phyloP scores from a whole-genome alignment of 805 yeast species.

The Diddensiella santjacobensis region DNA sequence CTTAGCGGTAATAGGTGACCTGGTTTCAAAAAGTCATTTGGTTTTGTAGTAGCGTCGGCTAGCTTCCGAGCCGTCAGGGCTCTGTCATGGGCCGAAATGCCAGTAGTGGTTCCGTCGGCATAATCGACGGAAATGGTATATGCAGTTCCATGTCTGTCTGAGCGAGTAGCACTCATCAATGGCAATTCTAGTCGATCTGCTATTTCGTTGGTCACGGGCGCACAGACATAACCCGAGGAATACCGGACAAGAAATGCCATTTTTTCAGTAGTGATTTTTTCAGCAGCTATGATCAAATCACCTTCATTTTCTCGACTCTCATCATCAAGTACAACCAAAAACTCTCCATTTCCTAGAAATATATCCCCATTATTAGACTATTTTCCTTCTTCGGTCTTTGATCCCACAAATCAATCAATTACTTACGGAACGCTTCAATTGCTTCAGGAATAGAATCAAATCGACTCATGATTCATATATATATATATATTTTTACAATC shows the following conservation, averaged over 20 bases:
- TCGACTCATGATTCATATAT: constrained; percentile 1
- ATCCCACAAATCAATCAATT: no score
- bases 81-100: constrained; percentile 92
- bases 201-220: constrained; percentile 69
- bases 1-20: constrained; percentile 94
- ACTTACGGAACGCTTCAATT: constrained; percentile 58
- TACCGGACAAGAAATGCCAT: constrained; percentile 90
- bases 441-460: constrained; percentile 58
- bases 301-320: constrained; percentile 97
- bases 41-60: constrained; percentile 54
- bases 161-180: constrained; percentile 58
- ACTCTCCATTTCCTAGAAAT: constrained; percentile 72
- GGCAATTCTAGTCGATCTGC: constrained; percentile 83
- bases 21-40: constrained; percentile 77
- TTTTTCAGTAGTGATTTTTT: constrained; percentile 66
- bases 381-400: constrained; percentile 4
- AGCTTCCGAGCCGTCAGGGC: constrained; percentile 73
- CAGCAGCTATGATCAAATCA: constrained; percentile 92
- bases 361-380: background rate
- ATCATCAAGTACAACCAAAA: constrained; percentile 94
- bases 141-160: constrained; percentile 94
- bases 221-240: constrained; percentile 84
- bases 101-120: constrained; percentile 89
- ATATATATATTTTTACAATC: no score
- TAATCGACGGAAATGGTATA: constrained; percentile 90